Evolutionary conservation across 345 rosid genomes (phyloP), one percentile per base, ranked within the genome.

Genomic region (Viola odorata): DNA sequence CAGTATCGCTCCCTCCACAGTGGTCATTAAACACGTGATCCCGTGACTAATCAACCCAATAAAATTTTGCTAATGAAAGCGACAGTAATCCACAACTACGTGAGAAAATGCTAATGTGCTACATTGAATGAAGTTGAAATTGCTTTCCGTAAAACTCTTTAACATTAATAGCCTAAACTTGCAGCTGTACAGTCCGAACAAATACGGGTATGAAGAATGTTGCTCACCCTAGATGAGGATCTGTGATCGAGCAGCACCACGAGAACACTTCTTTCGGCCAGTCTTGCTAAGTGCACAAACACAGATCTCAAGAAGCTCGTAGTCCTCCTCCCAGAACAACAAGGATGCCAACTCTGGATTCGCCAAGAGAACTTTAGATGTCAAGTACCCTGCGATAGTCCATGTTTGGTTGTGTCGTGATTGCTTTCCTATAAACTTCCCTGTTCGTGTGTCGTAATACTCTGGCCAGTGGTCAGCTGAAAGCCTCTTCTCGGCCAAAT

Each of bases 311-410:
- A 90, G 85, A 58, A 94, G 89, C 62, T 89, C 96, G 0, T 87
- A 94, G 67, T 94, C 99, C 73, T 94, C 99, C 68, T 94, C 97
- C 95, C 86, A 87, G 71, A 86, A 84, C 32, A 94, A 77, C 60
- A 79, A 44, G 3, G 95, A 80, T 14, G 99, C 99, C 86, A 76
- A 73, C 67, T 86, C 82, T 5, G 90, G 97, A 45, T 83, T 94
- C 69, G 89, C 91, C 68, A 87, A 44, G 13, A 94, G 86, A 73
- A 86, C 75, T 69, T 78, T 94, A 0, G 97, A 89, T 9, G 97
- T 83, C 62, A 94, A 71, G 83, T 81, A 87, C 50, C 97, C 99
- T 4, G 99, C 91, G 57, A 87, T 76, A 0, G 97, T 89, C 99
- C 99, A 94, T 37, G 99, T 94, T 58, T 89, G 97, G 68, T 79